Percentiles rank a stretch among this genome's conserved stretches.
Conservation (phyloP, 1,284 basidiomycete genomes). For the Kalmanozyma brasiliensis region DNA sequence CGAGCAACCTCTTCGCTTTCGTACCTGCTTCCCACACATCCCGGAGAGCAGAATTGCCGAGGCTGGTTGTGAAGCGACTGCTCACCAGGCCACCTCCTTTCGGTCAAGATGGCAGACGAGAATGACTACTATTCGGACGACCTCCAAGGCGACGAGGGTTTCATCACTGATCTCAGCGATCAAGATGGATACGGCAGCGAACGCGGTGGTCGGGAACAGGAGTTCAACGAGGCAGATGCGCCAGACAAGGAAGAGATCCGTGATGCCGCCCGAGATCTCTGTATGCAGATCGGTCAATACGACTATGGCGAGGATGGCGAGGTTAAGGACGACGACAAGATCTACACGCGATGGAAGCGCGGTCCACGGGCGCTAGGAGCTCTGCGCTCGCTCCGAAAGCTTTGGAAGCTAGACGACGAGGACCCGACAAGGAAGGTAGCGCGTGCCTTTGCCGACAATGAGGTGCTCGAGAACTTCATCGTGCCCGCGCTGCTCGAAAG, state of each 20-base stretch:
- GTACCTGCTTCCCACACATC: no score
- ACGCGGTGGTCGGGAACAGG: slow-evolving; percentile 1
- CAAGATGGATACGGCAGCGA: slow-evolving; percentile 29
- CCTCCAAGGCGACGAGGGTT: slow-evolving; percentile 47
- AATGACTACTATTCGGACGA: slow-evolving; percentile 55
- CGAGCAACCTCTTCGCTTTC: no score
- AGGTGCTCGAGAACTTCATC: slow-evolving; percentile 63
- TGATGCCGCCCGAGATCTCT: slow-evolving; percentile 56
- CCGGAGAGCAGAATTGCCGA: no score
- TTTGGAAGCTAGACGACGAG: slow-evolving; percentile 65
- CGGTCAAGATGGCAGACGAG: slow-evolving; percentile 27
- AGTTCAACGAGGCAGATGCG: slow-evolving; percentile 29
- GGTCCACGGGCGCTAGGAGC: slow-evolving; percentile 56
- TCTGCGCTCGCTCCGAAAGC: slow-evolving; percentile 61
- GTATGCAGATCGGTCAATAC: slow-evolving; percentile 63
- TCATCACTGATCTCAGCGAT: slow-evolving; percentile 38
- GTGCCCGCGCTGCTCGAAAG: slow-evolving; percentile 64
- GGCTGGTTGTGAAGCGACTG: no score
- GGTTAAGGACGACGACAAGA: slow-evolving; percentile 10
- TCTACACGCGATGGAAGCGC: slow-evolving; percentile 61
- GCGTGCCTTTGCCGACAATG: slow-evolving; percentile 61
- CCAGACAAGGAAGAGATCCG: slow-evolving; percentile 53
- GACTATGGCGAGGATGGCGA: slow-evolving; percentile 51
- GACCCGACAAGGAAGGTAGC: slow-evolving; percentile 62
- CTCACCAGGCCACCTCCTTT: slow-evolving; percentile 1